Base-by-base conservation (phyloP, 495 filamentous ascomycete genomes). In the Cladorrhinum samala region DNA sequence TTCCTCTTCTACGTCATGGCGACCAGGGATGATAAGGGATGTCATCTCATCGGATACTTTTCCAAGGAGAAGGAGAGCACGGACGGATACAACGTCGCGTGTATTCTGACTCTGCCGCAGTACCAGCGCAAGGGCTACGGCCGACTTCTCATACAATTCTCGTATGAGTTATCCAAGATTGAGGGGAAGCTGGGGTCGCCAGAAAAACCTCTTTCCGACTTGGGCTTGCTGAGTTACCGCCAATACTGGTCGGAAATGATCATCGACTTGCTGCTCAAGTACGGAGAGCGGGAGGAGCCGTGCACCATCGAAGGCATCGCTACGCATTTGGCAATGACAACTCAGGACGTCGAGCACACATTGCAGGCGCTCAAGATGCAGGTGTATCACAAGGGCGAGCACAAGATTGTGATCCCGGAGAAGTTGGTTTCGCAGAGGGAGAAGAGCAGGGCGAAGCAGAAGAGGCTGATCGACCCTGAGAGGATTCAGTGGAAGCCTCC, bases 1-100 rank as follows among this genome's bases (percentile, higher is more conserved):
- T 98, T 98, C 70, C 74, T 97, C 9, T 98, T 97, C 77, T 98
- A 98, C 73, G 92, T 91, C 79, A 98, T 98, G 93, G 87, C 83
- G 48, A 86, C 83, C 13, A 82, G 90, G 50, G 87, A 89, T 54
- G 85, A 88, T 43, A 86, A 85, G 46, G 93, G 93, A 9, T 92
- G 85, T 65, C 93, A 97, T 64, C 77, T 98, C 0, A 88, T 97
- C 46, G 93, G 93, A 50, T 98, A 95, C 66, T 98, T 98, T 68
- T 92, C 87, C 59, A 98, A 98, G 67, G 93, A 98, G 72, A 98
- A 98, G 56, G 94, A 97, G 66, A 89, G 84, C 27, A 89, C 89
- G 1, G 93, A 97, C 48, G 89, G 87, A 18, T 98, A 97, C 74
- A 98, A 98, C 69, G 83, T 98, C 17, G 94, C 93, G 14, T 98